Conservation (phyloP, 2,329 filamentous ascomycete species). For the Sordariomycetes sp. region DNA sequence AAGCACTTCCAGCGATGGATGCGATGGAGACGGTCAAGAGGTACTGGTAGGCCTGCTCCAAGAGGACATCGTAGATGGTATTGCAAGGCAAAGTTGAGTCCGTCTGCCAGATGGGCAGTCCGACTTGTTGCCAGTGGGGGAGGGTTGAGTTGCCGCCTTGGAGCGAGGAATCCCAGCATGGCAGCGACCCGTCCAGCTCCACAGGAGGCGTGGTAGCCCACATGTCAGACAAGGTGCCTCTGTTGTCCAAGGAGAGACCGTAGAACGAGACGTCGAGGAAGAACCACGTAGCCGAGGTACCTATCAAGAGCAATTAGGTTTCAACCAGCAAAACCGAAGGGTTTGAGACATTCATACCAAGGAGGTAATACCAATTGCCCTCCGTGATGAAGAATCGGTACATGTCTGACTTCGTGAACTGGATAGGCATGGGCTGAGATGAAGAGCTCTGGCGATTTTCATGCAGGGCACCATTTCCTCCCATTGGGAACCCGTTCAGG, state of each 20-base stretch:
- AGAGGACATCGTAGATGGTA: conserved; percentile 35
- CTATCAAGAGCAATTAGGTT: conserved; percentile 9
- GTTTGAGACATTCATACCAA: conserved; percentile 14
- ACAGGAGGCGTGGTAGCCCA: conserved; percentile 23
- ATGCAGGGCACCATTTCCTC: conserved; percentile 13
- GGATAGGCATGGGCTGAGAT: conserved; percentile 23
- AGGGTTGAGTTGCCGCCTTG: conserved; percentile 27
- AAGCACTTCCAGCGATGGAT: conserved; percentile 34
- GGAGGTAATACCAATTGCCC: conserved; percentile 29
- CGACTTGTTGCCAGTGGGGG: conserved; percentile 22
- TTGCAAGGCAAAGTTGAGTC: conserved; percentile 32
- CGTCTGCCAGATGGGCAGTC: conserved; percentile 35
- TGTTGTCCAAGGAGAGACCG: conserved; percentile 35
- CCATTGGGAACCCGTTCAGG: conserved; percentile 10
- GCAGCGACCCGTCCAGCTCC: conserved; percentile 20
- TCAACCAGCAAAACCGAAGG: neutral
- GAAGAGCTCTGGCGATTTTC: conserved; percentile 9
- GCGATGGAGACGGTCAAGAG: conserved; percentile 35
- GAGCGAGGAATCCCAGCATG: conserved; percentile 33
- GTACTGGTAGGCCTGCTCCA: conserved; percentile 39
- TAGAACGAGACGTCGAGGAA: conserved; percentile 45
- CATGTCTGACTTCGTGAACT: conserved; percentile 34
- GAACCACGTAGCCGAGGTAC: conserved; percentile 37
- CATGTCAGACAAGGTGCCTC: conserved; percentile 25
- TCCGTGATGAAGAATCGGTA: conserved; percentile 35